phyloP scores from a whole-genome alignment of 495 filamentous ascomycete genomes.

The Podospora pseudocomata region DNA sequence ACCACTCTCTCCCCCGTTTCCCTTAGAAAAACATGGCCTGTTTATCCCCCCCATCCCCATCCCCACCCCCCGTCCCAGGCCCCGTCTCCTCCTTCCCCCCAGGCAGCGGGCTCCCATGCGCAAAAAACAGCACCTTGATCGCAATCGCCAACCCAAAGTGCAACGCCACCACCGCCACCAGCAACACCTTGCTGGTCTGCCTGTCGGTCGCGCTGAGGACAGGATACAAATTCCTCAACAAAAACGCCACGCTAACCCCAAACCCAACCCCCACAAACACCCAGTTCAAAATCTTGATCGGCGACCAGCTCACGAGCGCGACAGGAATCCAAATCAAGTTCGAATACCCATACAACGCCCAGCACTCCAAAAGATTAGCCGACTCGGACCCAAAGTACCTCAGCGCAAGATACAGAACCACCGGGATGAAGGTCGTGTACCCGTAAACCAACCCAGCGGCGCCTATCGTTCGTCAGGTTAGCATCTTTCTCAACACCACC shows the following conservation, averaged over 20 bases:
- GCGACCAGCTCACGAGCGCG: slow-evolving; percentile 85
- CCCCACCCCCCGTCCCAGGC: background rate
- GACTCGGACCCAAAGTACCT: slow-evolving; percentile 90
- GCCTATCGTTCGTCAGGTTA: slow-evolving; percentile 40
- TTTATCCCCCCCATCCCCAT: too few relatives aligned
- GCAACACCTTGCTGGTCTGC: slow-evolving; percentile 81
- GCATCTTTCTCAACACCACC: background rate
- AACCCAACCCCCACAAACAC: slow-evolving; percentile 91
- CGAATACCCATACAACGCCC: slow-evolving; percentile 89
- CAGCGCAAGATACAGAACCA: slow-evolving; percentile 80
- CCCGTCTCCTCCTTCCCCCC: slow-evolving; percentile 37
- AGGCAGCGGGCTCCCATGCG: slow-evolving; percentile 65
- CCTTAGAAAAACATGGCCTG: background rate
- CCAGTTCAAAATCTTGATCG: slow-evolving; percentile 81
- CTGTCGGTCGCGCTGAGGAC: slow-evolving; percentile 88
- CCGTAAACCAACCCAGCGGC: slow-evolving; percentile 90
- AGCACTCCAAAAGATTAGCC: slow-evolving; percentile 88
- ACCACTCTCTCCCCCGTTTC: background rate
- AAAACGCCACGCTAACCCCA: slow-evolving; percentile 76
- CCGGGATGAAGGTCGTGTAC: slow-evolving; percentile 80
- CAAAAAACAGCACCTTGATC: slow-evolving; percentile 96
- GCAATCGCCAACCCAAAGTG: slow-evolving; percentile 86
- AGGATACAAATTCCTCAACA: slow-evolving; percentile 89
- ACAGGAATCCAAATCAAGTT: slow-evolving; percentile 97
- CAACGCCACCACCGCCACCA: slow-evolving; percentile 76